Base-by-base conservation (phyloP, 2,329 filamentous ascomycete genomes). In the Xylariaceae sp. region DNA sequence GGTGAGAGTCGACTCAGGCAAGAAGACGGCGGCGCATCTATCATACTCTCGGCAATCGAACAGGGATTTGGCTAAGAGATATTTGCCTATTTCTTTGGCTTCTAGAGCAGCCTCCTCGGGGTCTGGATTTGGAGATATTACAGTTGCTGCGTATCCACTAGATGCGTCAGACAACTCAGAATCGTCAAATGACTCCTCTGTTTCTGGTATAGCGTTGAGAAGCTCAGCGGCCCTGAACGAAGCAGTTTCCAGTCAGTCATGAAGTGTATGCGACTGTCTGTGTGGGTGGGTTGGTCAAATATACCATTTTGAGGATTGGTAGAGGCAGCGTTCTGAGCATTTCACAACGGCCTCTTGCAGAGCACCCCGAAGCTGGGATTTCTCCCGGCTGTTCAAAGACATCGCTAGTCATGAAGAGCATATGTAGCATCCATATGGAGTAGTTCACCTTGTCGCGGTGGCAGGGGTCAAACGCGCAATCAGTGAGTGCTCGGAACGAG, bases 31-130 rank as follows among this genome's bases (percentile, higher is more conserved):
- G 31, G 93, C 89, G 69, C 93, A 97, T 58, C 94, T 89, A 66
- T 97, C 93, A 64, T 87, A 97, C 69, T 99, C 94, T 61, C 90
- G 88, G 63, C 91, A 96, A 70, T 97, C 93, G 68, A 97, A 97
- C 61, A 95, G 87, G 0, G 93, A 88, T 69, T 97, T 97, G 48
- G 94, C 93, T 17, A 97, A 78, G 2, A 97, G 81, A 67, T 93
- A 97, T 64, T 85, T 89, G 71, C 87, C 85, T 33, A 90, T 76
- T 71, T 97, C 93, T 62, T 80, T 84, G 1, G 86, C 81, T 68
- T 97, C 92, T 2, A 96, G 78, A 1, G 79, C 75, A 11, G 86
- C 84, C 75, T 97, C 91, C 51, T 81, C 78, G 1, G 84, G 81
- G 63, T 95, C 89, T 51, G 75, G 71, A 51, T 86, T 87, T 17